phyloP scores from a whole-genome alignment of 2,329 filamentous ascomycete genomes.

The Calonectria fujianensis region DNA sequence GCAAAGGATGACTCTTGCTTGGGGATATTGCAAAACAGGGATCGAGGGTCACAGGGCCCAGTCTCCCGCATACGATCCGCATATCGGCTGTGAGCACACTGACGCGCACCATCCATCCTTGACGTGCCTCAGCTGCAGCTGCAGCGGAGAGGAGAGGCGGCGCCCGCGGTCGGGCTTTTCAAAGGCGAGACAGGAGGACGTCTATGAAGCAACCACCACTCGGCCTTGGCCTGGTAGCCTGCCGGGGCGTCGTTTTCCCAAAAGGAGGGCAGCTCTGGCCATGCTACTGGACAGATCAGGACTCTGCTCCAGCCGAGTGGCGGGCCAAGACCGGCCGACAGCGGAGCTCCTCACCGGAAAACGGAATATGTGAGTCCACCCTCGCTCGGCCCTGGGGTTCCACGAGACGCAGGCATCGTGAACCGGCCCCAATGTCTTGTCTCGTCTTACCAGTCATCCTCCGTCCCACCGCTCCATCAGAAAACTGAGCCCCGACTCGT shows the following conservation, averaged over 20 bases:
- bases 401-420: constrained; percentile 3
- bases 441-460: constrained; percentile 3
- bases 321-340: constrained; percentile 21
- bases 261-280: neutral
- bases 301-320: neutral
- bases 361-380: constrained; percentile 3
- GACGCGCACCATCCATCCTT: constrained; percentile 21
- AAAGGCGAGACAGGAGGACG: constrained; percentile 1
- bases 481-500: constrained; percentile 1
- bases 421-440: constrained; percentile 8
- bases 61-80: constrained; percentile 25
- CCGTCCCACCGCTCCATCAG: constrained; percentile 17
- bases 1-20: neutral
- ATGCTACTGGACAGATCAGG: constrained; percentile 4
- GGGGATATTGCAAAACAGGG: constrained; percentile 18
- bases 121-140: constrained; percentile 10
- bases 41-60: constrained; percentile 33
- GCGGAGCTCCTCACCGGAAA: constrained; percentile 36
- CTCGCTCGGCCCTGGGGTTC: constrained; percentile 5
- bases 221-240: neutral
- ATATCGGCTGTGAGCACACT: constrained; percentile 25
- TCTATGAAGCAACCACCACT: neutral
- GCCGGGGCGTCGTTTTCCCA: neutral
- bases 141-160: neutral
- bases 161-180: neutral